Percentiles rank a stretch among this genome's conserved stretches.
Evolutionary conservation across 1,284 basidiomycete genomes (phyloP).

Genomic region (Puccinia coronata): DNA sequence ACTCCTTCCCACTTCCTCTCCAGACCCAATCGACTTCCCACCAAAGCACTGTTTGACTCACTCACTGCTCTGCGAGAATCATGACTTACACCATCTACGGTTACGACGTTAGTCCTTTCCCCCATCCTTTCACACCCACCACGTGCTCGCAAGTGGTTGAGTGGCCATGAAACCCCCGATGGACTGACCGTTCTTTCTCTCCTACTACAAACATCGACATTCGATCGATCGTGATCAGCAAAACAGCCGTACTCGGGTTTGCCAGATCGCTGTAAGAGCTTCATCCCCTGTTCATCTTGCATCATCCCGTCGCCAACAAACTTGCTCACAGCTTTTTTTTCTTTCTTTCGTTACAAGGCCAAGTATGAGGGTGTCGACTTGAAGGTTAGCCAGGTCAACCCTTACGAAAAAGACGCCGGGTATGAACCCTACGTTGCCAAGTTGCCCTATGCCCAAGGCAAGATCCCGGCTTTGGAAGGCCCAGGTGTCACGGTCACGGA

Average conservation of each 20-base stretch:
- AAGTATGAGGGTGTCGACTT: slow-evolving; percentile 41
- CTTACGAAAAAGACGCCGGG: slow-evolving; percentile 12
- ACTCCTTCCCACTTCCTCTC: background rate
- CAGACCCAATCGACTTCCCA: background rate
- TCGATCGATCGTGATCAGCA: slow-evolving; percentile 17
- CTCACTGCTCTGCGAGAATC: background rate
- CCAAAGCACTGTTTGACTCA: background rate
- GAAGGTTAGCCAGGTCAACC: slow-evolving; percentile 21
- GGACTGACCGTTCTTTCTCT: background rate
- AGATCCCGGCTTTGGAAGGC: slow-evolving; percentile 45
- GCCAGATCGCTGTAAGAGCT: slow-evolving; percentile 34
- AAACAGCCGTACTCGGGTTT: slow-evolving; percentile 39
- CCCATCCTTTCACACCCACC: background rate
- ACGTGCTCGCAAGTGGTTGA: background rate
- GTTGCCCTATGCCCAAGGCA: slow-evolving; percentile 43
- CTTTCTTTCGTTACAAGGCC: slow-evolving; percentile 14
- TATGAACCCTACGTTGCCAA: slow-evolving; percentile 27
- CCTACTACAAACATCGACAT: background rate
- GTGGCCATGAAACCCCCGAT: too few relatives aligned
- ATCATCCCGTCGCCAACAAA: background rate
- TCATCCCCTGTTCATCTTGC: background rate
- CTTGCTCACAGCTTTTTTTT: background rate
- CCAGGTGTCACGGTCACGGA: slow-evolving; percentile 30
- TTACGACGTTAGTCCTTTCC: slow-evolving; percentile 25
- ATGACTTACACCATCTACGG: slow-evolving; percentile 47